Base-by-base conservation (phyloP, 345 rosid species). In the Aquilaria yunnanensis region DNA sequence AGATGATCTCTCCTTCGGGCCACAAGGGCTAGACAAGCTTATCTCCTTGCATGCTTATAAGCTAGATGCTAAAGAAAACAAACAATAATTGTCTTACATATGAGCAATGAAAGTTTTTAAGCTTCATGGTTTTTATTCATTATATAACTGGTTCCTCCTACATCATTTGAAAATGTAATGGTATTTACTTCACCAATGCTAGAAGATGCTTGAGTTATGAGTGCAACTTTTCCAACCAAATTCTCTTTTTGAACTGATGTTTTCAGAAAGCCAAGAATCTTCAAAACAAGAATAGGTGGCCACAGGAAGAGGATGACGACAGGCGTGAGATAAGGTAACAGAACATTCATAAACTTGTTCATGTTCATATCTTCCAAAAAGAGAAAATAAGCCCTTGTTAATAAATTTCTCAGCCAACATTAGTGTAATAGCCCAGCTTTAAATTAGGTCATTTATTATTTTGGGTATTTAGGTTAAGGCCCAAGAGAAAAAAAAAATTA, bases 161-260 rank as follows among this genome's bases (percentile, higher is more conserved):
- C 0, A 47, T 6, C 6, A 10, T 4, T 37, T 37, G 43, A 37
- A 37, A 37, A 4, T 37, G 43, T 37, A 16, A 49, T 16, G 43
- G 4, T 32, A 8, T 14, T 4, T 59, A 81, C 93, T 85, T 87
- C 77, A 16, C 90, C 94, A 12, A 87, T 79, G 60, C 88, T 89
- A 0, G 92, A 87, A 56, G 89, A 83, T 55, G 86, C 92, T 37
- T 86, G 85, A 30, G 90, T 77, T 67, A 85, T 77, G 47, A 87
- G 74, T 46, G 81, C 70, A 0, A 85, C 92, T 81, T 87, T 85
- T 53, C 94, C 90, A 16, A 81, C 68, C 2, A 85, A 70, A 67
- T 87, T 69, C 65, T 83, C 82, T 0, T 59, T 57, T 74, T 72
- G 74, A 0, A 81, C 3, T 46, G 67, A 56, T 29, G 66, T 67